phyloP scores from a whole-genome alignment of 1,139 yeast genomes.

The Suhomyces terraborum region DNA sequence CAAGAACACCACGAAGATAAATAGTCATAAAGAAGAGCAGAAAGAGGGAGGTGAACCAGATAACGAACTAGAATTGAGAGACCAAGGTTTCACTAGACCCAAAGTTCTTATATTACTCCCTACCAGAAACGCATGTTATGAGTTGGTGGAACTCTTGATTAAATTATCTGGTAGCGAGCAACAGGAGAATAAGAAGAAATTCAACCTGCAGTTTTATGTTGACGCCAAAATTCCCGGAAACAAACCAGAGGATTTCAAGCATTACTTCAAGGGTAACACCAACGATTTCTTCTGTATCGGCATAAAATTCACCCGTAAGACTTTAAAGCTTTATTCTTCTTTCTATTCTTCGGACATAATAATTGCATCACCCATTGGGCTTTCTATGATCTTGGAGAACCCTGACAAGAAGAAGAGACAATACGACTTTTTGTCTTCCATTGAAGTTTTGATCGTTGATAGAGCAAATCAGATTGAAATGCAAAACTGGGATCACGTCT shows the following conservation, averaged over 20 bases:
- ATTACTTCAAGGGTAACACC: conserved; percentile 82
- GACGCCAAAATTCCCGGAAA: conserved; percentile 54
- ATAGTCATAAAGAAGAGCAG: conserved; percentile 45
- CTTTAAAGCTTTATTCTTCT: conserved; percentile 79
- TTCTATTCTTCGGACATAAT: conserved; percentile 85
- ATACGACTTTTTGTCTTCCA: conserved; percentile 80
- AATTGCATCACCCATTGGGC: conserved; percentile 89
- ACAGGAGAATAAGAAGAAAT: conserved; percentile 78
- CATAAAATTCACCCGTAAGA: conserved; percentile 82
- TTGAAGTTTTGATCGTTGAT: conserved; percentile 79
- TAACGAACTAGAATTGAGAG: conserved; percentile 63
- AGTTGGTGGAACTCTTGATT: conserved; percentile 65
- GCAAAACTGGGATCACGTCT: conserved; percentile 93
- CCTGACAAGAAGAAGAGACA: conserved; percentile 60
- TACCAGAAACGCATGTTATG: conserved; percentile 76
- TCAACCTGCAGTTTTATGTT: conserved; percentile 66
- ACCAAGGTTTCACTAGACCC: conserved; percentile 95
- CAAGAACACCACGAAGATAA: conserved; percentile 67
- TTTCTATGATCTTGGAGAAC: conserved; percentile 74
- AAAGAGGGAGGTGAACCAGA: conserved; percentile 38
- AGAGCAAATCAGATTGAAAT: conserved; percentile 84
- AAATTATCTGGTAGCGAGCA: conserved; percentile 68
- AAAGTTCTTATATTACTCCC: conserved; percentile 83
- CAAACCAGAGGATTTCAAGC: conserved; percentile 83
- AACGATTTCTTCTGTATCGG: conserved; percentile 93